These are phyloP conservation scores for Vitis hybrid DNA, from an alignment of 177 flowering plant genomes.

Conservation along the genomic window DNA sequence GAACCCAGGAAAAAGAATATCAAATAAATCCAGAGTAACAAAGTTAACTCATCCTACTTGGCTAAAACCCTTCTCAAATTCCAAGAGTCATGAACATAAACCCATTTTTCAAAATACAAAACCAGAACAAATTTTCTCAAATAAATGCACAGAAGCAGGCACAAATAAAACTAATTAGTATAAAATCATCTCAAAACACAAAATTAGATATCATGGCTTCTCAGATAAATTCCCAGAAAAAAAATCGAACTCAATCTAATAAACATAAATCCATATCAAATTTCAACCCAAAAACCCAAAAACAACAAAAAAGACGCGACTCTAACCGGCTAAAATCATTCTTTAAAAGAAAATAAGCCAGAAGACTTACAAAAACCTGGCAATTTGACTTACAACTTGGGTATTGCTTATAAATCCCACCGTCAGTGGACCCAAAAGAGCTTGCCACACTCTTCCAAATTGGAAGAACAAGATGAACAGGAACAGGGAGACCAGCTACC, in stretches of 20 bases:
- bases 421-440: conserved; percentile 4
- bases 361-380: not conserved
- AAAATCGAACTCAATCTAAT: not conserved
- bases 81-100: too few relatives aligned
- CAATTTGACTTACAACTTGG: conserved; percentile 16
- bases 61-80: too few relatives aligned
- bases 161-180: too few relatives aligned
- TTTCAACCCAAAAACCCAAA: not conserved
- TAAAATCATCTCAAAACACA: not conserved
- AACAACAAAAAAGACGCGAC: not conserved
- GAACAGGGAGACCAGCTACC: conserved; percentile 23
- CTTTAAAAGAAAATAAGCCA: not conserved
- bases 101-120: too few relatives aligned
- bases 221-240: not conserved
- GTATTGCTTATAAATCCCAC: conserved; percentile 6
- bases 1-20: too few relatives aligned
- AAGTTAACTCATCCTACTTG: too few relatives aligned
- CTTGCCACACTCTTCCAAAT: conserved; percentile 26
- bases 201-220: not conserved
- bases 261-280: not conserved
- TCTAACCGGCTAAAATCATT: not conserved
- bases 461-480: conserved; percentile 25
- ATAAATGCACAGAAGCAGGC: too few relatives aligned
- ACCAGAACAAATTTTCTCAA: too few relatives aligned
- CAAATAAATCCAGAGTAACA: too few relatives aligned